These are phyloP conservation scores for Ophiostoma perfectum DNA, from an alignment of 2,329 filamentous ascomycete genomes.

Conservation along the genomic window DNA sequence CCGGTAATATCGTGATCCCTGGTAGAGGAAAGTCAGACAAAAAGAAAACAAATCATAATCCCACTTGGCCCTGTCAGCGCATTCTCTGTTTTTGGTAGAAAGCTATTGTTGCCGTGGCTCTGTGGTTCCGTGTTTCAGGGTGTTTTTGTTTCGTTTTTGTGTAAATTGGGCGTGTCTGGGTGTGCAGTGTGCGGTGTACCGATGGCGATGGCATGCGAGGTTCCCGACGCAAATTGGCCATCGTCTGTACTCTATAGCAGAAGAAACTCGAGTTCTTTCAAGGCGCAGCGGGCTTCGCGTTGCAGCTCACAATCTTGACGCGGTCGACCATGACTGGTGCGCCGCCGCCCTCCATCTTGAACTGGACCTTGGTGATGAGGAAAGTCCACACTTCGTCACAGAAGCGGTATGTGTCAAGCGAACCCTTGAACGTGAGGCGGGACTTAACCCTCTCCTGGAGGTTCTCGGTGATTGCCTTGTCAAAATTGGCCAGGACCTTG, in stretches of 20 bases:
- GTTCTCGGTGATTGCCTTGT: constrained; percentile 85
- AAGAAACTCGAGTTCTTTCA: not conserved
- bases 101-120: too few relatives aligned
- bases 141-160: too few relatives aligned
- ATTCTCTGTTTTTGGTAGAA: too few relatives aligned
- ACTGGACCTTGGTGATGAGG: constrained; percentile 96
- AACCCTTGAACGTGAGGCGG: constrained; percentile 92
- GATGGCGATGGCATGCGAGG: not conserved
- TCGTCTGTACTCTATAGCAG: not conserved
- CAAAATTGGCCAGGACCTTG: constrained; percentile 95
- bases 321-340: constrained; percentile 70
- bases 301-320: constrained; percentile 98
- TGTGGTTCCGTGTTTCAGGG: too few relatives aligned
- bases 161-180: too few relatives aligned
- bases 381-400: constrained; percentile 99
- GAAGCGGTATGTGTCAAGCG: constrained; percentile 96
- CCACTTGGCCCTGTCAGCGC: too few relatives aligned
- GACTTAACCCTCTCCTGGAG: constrained; percentile 89
- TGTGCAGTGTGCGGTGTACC: too few relatives aligned
- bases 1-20: not conserved
- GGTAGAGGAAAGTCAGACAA: not conserved
- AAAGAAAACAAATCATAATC: not conserved
- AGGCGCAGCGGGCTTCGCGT: constrained; percentile 59
- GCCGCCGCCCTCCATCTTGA: constrained; percentile 84
- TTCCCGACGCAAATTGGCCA: not conserved